Conservation (phyloP, 371 early-diverging fungal genomes). For the Rhizopus stolonifer region DNA sequence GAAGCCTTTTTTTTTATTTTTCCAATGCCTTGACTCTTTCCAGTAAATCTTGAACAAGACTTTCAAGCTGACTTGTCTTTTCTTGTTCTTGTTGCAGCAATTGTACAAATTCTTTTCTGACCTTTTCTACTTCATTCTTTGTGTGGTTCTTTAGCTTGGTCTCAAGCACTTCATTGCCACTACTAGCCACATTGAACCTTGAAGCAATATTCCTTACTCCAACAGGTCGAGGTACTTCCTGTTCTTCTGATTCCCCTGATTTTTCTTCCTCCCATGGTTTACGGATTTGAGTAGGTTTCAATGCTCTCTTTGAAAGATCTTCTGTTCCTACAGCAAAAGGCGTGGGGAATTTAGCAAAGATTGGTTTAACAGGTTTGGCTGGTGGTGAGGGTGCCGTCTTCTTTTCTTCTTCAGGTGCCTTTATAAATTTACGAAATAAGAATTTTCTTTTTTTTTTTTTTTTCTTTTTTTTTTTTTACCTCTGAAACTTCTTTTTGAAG, state of each 20-base stretch:
- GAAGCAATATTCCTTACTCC: slow-evolving; percentile 57
- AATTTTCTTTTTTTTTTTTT: no score
- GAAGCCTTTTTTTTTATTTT: slow-evolving; percentile 2
- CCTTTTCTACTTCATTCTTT: slow-evolving; percentile 58
- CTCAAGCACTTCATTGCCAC: slow-evolving; percentile 55
- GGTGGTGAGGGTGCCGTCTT: slow-evolving; percentile 38
- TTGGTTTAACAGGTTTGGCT: slow-evolving; percentile 63
- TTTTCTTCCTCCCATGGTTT: slow-evolving; percentile 41
- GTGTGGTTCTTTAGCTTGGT: slow-evolving; percentile 58
- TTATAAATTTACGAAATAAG: no score
- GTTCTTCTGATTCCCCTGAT: slow-evolving; percentile 21
- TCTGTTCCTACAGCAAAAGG: slow-evolving; percentile 54
- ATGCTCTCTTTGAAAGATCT: slow-evolving; percentile 35
- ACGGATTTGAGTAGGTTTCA: slow-evolving; percentile 40
- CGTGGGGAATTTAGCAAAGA: slow-evolving; percentile 65
- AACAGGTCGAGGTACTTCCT: slow-evolving; percentile 36
- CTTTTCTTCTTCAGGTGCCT: slow-evolving; percentile 14
- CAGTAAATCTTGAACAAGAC: slow-evolving; percentile 40
- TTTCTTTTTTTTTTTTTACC: slow-evolving; percentile 17
- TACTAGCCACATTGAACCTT: slow-evolving; percentile 49
- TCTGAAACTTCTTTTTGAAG: slow-evolving; percentile 38
- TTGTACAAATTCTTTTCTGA: slow-evolving; percentile 47
- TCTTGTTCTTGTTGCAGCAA: slow-evolving; percentile 53
- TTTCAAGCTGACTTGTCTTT: slow-evolving; percentile 48
- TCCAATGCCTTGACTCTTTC: slow-evolving; percentile 37